Conservation (phyloP, 768 basidiomycete species). For the Paxillus involutus region DNA sequence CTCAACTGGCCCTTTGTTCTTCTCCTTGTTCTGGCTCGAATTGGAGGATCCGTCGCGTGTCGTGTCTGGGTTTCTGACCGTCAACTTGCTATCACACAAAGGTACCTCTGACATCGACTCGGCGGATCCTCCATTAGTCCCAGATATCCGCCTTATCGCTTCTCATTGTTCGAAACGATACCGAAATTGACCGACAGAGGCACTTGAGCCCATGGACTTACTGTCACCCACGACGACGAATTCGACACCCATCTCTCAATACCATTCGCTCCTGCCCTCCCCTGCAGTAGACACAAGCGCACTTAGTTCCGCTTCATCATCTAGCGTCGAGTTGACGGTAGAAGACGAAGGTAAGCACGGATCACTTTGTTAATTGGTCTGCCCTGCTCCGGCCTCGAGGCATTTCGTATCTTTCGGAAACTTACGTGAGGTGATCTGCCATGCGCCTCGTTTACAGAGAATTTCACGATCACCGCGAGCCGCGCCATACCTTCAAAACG, state of each 20-base stretch:
- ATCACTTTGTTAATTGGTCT: slow-evolving; percentile 14
- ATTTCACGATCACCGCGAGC: slow-evolving; percentile 66
- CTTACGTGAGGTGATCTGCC: slow-evolving; percentile 35
- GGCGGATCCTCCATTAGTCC: slow-evolving; percentile 49
- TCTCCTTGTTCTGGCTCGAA: slow-evolving; percentile 1
- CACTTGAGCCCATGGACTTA: slow-evolving; percentile 17
- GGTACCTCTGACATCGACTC: slow-evolving; percentile 45
- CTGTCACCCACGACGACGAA: slow-evolving; percentile 23
- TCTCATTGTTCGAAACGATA: slow-evolving; percentile 7
- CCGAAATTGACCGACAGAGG: slow-evolving; percentile 1
- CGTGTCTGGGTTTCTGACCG: slow-evolving; percentile 39
- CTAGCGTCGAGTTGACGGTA: slow-evolving; percentile 50
- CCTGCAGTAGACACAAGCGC: slow-evolving; percentile 18
- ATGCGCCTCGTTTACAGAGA: slow-evolving; percentile 48
- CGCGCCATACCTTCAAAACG: slow-evolving; percentile 41
- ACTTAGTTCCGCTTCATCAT: slow-evolving; percentile 39
- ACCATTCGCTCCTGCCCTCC: slow-evolving; percentile 33
- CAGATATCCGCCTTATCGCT: not conserved
- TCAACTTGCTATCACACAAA: slow-evolving; percentile 31
- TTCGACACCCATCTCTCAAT: slow-evolving; percentile 33
- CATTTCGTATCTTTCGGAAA: slow-evolving; percentile 25
- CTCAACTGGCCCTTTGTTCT: slow-evolving; percentile 4
- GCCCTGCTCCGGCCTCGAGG: slow-evolving; percentile 19
- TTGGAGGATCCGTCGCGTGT: slow-evolving; percentile 50
- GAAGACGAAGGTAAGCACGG: slow-evolving; percentile 62